These are phyloP conservation scores for Sugiyamaella neomexicana DNA, from an alignment of 1,139 yeast genomes.

Conservation along the genomic window DNA sequence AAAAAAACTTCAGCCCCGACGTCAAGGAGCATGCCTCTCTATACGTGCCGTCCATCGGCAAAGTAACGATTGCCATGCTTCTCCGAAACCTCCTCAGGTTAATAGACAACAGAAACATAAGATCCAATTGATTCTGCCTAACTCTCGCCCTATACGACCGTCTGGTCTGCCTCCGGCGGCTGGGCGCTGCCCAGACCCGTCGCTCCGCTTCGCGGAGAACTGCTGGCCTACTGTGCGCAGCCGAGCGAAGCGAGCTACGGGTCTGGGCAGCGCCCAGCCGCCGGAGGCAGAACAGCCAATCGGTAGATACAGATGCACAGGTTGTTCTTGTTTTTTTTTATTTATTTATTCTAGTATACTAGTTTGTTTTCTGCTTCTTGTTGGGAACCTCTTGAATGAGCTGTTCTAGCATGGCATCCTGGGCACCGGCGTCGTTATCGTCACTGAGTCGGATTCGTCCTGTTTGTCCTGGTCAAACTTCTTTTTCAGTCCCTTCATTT, in stretches of 20 bases:
- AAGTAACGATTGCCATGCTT: constrained; percentile 93
- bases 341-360: too few relatives aligned
- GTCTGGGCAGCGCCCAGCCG: constrained; percentile 6
- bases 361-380: constrained; percentile 28
- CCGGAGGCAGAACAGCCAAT: background rate
- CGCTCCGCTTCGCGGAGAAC: background rate
- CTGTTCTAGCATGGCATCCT: constrained; percentile 21
- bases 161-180: background rate
- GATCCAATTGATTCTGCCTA: background rate
- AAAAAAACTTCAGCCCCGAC: constrained; percentile 76
- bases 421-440: constrained; percentile 13
- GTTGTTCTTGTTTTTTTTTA: too few relatives aligned
- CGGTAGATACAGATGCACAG: too few relatives aligned
- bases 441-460: constrained; percentile 25
- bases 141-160: background rate
- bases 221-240: background rate
- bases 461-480: constrained; percentile 68
- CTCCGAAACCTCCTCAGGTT: constrained; percentile 82
- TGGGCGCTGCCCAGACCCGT: background rate
- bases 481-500: constrained; percentile 96
- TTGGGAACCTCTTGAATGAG: constrained; percentile 23
- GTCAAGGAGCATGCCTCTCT: constrained; percentile 84
- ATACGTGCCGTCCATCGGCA: constrained; percentile 94
- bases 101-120: constrained; percentile 56
- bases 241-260: constrained; percentile 1